A percentile compares a stretch with the other conserved stretches of the same genome.
These are phyloP conservation scores for Talaromyces albobiverticillius DNA, from an alignment of 2,329 filamentous ascomycete genomes.

Conservation along the genomic window DNA sequence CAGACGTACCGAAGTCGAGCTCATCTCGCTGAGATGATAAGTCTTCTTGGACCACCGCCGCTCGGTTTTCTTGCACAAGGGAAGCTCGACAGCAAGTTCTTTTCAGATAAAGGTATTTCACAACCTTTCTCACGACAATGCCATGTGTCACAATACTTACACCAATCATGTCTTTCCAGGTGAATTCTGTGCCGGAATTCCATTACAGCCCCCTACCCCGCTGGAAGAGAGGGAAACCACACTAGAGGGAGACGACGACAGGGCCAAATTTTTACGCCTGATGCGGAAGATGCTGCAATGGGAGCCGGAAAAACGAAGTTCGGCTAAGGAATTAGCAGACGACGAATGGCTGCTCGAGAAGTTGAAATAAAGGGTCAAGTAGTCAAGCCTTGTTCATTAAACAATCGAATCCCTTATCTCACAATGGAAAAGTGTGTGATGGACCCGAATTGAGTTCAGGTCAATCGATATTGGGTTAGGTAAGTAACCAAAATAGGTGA, in stretches of 20 bases:
- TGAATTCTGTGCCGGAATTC: too few species aligned
- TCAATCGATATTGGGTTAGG: too few species aligned
- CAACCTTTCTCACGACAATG: too few species aligned
- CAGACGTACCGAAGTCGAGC: conserved; percentile 43
- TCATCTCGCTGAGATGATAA: conserved; percentile 50
- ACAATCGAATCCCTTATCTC: too few species aligned
- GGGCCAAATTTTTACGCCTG: not conserved
- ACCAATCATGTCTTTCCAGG: too few species aligned
- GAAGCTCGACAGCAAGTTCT: conserved; percentile 11
- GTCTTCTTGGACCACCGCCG: conserved; percentile 45
- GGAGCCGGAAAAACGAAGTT: conserved; percentile 20
- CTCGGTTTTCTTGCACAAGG: conserved; percentile 32
- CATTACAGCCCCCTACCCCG: too few species aligned
- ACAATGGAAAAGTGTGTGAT: too few species aligned
- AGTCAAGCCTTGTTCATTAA: too few species aligned
- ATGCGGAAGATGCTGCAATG: conserved; percentile 9
- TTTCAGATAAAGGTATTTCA: conserved; percentile 4
- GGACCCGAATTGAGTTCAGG: too few species aligned
- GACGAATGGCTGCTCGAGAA: conserved; percentile 27
- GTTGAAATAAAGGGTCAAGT: too few species aligned
- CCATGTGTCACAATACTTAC: too few species aligned
- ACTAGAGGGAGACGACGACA: not conserved
- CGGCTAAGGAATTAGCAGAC: conserved; percentile 26
- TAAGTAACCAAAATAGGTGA: too few species aligned
- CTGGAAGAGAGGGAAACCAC: conserved; percentile 1